phyloP scores from a whole-genome alignment of 1,284 basidiomycete species.

The Naganishia albida region DNA sequence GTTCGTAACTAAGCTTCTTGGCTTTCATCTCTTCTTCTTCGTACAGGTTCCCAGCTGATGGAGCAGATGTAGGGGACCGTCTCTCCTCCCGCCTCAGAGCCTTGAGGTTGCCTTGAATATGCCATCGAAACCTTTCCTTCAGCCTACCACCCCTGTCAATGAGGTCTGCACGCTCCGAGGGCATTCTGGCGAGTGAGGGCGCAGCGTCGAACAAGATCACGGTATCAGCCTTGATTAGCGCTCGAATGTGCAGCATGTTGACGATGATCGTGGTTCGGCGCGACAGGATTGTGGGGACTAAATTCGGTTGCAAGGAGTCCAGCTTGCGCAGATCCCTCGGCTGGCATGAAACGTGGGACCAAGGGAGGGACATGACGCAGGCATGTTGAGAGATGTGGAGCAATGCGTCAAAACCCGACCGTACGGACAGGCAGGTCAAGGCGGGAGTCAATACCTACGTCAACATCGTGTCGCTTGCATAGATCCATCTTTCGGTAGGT shows the following conservation, averaged over 20 bases:
- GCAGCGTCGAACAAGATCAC: slow-evolving; percentile 91
- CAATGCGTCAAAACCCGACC: slow-evolving; percentile 22
- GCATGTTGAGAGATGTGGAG: background rate
- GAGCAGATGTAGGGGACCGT: too few species aligned
- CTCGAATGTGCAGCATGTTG: slow-evolving; percentile 91
- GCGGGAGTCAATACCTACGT: slow-evolving; percentile 61
- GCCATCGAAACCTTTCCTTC: slow-evolving; percentile 82
- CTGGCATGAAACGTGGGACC: slow-evolving; percentile 54
- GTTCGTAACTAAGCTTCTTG: slow-evolving; percentile 78
- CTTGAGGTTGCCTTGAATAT: slow-evolving; percentile 68
- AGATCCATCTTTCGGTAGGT: slow-evolving; percentile 87
- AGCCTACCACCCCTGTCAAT: slow-evolving; percentile 68
- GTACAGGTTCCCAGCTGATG: too few species aligned
- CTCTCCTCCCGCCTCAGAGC: slow-evolving; percentile 20
- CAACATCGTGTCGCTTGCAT: slow-evolving; percentile 80
- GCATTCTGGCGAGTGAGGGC: slow-evolving; percentile 58
- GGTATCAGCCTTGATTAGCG: slow-evolving; percentile 87
- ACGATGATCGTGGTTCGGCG: slow-evolving; percentile 86
- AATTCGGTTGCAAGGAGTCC: slow-evolving; percentile 88
- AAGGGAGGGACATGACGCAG: slow-evolving; percentile 8
- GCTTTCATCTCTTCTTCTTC: slow-evolving; percentile 39
- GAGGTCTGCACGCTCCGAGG: background rate
- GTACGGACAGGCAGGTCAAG: background rate
- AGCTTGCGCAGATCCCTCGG: slow-evolving; percentile 96
- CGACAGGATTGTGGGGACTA: slow-evolving; percentile 90